Evolutionary conservation across 495 filamentous ascomycete genomes (phyloP).

Genomic region (Neurospora sp.): DNA sequence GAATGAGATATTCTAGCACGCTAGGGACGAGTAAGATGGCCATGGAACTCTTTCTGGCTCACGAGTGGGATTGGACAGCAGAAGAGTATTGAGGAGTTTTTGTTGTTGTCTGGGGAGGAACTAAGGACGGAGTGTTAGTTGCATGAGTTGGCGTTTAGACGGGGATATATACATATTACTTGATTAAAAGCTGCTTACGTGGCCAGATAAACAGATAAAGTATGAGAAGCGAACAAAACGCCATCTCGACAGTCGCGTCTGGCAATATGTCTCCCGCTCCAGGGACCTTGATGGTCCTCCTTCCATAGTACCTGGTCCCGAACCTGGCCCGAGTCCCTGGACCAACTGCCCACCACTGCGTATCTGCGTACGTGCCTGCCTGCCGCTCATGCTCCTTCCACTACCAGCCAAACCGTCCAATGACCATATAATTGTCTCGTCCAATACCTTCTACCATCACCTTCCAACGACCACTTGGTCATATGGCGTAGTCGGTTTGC

Average conservation of each 20-base stretch:
- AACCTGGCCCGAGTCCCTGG: too few relatives aligned
- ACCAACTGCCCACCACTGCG: too few relatives aligned
- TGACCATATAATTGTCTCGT: too few relatives aligned
- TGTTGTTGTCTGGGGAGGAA: background rate
- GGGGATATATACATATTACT: background rate
- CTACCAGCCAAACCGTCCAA: too few relatives aligned
- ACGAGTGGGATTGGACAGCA: slow-evolving; percentile 49
- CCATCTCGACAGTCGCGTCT: background rate
- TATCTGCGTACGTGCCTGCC: too few relatives aligned
- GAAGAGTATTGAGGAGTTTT: slow-evolving; percentile 18
- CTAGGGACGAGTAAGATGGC: slow-evolving; percentile 33
- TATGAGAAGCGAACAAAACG: background rate
- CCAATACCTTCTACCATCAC: too few relatives aligned
- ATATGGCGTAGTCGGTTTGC: background rate
- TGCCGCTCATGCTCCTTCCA: too few relatives aligned
- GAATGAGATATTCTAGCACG: slow-evolving; percentile 28
- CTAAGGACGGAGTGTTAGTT: background rate
- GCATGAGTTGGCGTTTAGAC: background rate
- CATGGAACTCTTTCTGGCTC: slow-evolving; percentile 46
- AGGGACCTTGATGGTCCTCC: background rate
- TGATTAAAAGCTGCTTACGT: background rate
- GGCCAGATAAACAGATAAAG: background rate
- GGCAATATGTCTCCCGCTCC: background rate
- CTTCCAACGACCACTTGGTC: too few relatives aligned
- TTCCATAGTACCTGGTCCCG: too few relatives aligned